Conservation (phyloP, 176 grass and related monocot genomes). For the Cenchrus americanus region DNA sequence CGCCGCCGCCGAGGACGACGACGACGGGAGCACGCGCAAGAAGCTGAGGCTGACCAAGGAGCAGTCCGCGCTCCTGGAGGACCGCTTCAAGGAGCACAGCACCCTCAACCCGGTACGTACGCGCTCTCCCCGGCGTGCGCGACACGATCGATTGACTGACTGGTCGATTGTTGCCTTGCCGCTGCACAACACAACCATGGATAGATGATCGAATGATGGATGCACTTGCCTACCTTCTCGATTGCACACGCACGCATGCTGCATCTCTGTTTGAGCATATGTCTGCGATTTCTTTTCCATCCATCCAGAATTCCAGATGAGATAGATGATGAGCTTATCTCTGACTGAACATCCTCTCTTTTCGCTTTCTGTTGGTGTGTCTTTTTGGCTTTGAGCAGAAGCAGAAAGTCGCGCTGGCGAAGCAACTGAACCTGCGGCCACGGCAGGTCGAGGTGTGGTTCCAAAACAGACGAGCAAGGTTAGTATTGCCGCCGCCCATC, state of each 20-base stretch:
- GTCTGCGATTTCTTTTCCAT: neutral
- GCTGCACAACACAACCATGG: no score
- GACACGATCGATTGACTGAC: constrained; percentile 33
- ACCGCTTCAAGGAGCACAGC: constrained; percentile 97
- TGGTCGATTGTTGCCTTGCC: neutral
- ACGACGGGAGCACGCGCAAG: constrained; percentile 85
- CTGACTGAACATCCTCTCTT: constrained; percentile 16
- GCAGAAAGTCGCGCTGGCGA: constrained; percentile 90
- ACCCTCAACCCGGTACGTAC: constrained; percentile 85
- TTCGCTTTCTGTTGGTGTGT: constrained; percentile 20
- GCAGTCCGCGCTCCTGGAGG: constrained; percentile 89
- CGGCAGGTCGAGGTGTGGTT: constrained; percentile 99
- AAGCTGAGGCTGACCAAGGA: constrained; percentile 96
- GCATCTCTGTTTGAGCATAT: no score
- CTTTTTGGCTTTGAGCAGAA: constrained; percentile 69
- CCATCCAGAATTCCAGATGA: neutral
- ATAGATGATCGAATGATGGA: neutral
- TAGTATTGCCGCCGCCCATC: neutral
- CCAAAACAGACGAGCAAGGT: constrained; percentile 97
- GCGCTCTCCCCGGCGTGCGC: neutral
- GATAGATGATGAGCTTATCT: neutral
- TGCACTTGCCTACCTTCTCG: constrained; percentile 18
- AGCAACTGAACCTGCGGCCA: constrained; percentile 92
- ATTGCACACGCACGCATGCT: neutral
- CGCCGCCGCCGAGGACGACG: constrained; percentile 63